phyloP scores from a whole-genome alignment of 2,329 filamentous ascomycete species.

The Ceratocystis alfenasii region DNA sequence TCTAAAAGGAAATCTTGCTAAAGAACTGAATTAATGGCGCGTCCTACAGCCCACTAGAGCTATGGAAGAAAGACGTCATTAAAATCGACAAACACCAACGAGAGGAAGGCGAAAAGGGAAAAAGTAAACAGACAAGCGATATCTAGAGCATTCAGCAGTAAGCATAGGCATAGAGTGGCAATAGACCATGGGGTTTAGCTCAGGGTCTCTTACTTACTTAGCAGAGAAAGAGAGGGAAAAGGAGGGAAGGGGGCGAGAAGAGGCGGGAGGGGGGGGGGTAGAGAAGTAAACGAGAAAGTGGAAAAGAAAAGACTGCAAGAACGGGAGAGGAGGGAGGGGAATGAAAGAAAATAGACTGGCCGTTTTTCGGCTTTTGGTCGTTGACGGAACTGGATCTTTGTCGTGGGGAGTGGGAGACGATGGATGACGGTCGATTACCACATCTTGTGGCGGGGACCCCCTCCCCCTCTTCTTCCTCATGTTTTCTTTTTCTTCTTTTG shows the following conservation, averaged over 20 bases:
- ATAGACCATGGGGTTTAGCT: background rate
- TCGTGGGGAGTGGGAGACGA: slow-evolving; percentile 15
- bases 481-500: background rate
- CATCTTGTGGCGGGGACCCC: slow-evolving; percentile 4
- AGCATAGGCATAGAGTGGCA: slow-evolving; percentile 1
- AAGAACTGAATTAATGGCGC: too few relatives aligned
- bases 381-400: background rate
- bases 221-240: background rate
- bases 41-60: too few relatives aligned
- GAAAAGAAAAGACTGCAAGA: background rate
- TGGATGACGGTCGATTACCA: slow-evolving; percentile 15
- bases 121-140: too few relatives aligned
- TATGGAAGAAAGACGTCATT: background rate
- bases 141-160: background rate
- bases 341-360: background rate
- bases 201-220: slow-evolving; percentile 12
- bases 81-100: too few relatives aligned
- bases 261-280: background rate
- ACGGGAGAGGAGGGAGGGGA: background rate
- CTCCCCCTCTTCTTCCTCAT: background rate
- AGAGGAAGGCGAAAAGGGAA: too few relatives aligned
- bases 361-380: slow-evolving; percentile 4
- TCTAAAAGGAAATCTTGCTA: too few relatives aligned
- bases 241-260: background rate
- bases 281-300: background rate